Percentiles rank a stretch among this genome's conserved stretches.
Conservation (phyloP, 75 land plant genomes). For the Ceratopteris richardii region DNA sequence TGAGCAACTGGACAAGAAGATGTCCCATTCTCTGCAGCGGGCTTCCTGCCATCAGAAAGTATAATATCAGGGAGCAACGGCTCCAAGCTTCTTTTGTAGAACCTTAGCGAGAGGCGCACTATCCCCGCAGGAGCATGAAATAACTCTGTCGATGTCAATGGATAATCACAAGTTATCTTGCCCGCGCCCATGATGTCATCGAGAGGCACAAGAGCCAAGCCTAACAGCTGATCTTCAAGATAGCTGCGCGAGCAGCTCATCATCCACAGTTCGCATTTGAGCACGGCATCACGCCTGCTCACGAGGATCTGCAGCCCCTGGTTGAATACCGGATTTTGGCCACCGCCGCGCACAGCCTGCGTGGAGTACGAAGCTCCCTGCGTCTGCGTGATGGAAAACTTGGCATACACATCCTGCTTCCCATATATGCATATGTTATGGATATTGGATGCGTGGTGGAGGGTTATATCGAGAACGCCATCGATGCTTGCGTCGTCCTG, state of each 20-base stretch:
- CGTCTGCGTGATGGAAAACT: slow-evolving; percentile 53
- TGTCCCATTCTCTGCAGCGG: background rate
- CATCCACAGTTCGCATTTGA: slow-evolving; percentile 81
- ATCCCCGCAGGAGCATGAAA: slow-evolving; percentile 83
- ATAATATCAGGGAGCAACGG: background rate
- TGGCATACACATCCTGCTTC: slow-evolving; percentile 75
- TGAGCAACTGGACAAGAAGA: too few species aligned
- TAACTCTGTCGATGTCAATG: slow-evolving; percentile 67
- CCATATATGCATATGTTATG: slow-evolving; percentile 79
- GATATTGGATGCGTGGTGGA: slow-evolving; percentile 68
- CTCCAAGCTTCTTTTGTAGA: slow-evolving; percentile 1
- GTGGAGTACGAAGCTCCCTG: slow-evolving; percentile 49
- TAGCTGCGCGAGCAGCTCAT: slow-evolving; percentile 44
- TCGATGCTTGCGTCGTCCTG: too few species aligned
- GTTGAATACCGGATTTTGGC: slow-evolving; percentile 64
- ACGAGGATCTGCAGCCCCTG: slow-evolving; percentile 35
- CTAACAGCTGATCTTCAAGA: slow-evolving; percentile 67
- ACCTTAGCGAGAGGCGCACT: slow-evolving; percentile 33
- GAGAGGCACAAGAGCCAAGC: slow-evolving; percentile 50
- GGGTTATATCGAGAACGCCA: slow-evolving; percentile 50
- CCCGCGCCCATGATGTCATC: slow-evolving; percentile 32
- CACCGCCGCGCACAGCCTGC: slow-evolving; percentile 39
- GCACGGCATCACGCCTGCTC: slow-evolving; percentile 35
- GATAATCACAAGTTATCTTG: slow-evolving; percentile 46
- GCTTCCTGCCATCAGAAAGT: background rate